A percentile compares a stretch with the other conserved stretches of the same genome.
Conservation (phyloP, 108 stramenopile species). For the Fragilaria radians region DNA sequence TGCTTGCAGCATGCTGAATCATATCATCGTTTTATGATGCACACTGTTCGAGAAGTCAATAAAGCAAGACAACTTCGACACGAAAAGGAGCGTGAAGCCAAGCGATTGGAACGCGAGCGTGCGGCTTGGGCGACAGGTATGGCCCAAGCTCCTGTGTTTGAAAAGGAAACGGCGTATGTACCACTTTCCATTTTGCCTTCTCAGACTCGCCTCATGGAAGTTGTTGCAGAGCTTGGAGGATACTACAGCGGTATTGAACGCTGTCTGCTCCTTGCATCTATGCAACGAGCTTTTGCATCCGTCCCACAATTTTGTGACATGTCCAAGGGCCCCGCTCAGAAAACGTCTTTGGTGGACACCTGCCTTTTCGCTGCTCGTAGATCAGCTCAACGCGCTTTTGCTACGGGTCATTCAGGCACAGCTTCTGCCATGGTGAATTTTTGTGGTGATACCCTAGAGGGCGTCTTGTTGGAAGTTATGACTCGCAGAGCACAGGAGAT, state of each 20-base stretch:
- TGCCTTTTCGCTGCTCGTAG: conserved; percentile 76
- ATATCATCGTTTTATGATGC: conserved; percentile 81
- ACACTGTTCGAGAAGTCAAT: conserved; percentile 69
- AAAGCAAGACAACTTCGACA: conserved; percentile 57
- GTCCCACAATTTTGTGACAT: conserved; percentile 25
- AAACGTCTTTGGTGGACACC: conserved; percentile 77
- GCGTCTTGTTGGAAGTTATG: conserved; percentile 63
- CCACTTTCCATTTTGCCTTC: conserved; percentile 58
- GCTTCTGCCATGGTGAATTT: conserved; percentile 76
- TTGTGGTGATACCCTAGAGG: conserved; percentile 50
- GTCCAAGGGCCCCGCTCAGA: conserved; percentile 25
- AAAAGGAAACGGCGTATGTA: conserved; percentile 27
- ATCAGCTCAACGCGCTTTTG: conserved; percentile 72
- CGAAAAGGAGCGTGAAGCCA: conserved; percentile 43
- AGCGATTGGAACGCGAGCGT: conserved; percentile 30
- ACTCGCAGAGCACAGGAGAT: conserved; percentile 56
- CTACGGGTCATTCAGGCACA: conserved; percentile 78
- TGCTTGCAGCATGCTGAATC: conserved; percentile 90
- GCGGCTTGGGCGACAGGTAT: conserved; percentile 25
- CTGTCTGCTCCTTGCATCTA: conserved; percentile 65
- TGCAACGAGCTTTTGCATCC: conserved; percentile 73
- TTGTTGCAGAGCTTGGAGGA: conserved; percentile 75
- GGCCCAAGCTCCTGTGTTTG: conserved; percentile 9
- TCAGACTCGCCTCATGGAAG: conserved; percentile 62
- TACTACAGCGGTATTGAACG: conserved; percentile 72